Evolutionary conservation across 192 early-diverging fungal species (phyloP).

Genomic region (Haplosporangium gracile): DNA sequence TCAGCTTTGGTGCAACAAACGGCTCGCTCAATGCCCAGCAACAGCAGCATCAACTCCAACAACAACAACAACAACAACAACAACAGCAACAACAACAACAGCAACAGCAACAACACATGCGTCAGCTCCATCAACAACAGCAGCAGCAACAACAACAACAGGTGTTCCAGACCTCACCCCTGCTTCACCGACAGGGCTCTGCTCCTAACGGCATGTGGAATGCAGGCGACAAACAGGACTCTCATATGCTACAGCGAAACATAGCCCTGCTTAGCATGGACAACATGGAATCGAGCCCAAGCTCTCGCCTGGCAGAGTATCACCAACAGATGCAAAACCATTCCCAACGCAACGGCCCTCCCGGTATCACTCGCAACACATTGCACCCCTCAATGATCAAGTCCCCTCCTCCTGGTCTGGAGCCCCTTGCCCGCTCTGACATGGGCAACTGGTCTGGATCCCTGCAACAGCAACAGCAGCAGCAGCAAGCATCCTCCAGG

Average conservation of each 20-base stretch:
- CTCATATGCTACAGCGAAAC: constrained; percentile 16
- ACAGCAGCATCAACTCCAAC: constrained; percentile 38
- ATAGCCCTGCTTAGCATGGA: constrained; percentile 49
- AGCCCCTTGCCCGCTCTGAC: constrained; percentile 24
- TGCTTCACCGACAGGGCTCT: constrained; percentile 29
- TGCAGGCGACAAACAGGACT: constrained; percentile 25
- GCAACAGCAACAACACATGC: constrained; percentile 24
- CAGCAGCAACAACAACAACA: constrained; percentile 27
- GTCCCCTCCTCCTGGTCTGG: constrained; percentile 50
- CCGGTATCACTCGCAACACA: constrained; percentile 39
- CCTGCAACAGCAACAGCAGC: constrained; percentile 40
- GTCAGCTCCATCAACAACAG: constrained; percentile 32
- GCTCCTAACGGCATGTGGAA: constrained; percentile 28
- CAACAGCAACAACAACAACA: constrained; percentile 30
- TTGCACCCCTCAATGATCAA: constrained; percentile 32
- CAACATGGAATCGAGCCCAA: constrained; percentile 34
- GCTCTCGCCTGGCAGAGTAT: constrained; percentile 49
- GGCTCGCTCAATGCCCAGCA: constrained; percentile 30
- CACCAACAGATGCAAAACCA: constrained; percentile 46
- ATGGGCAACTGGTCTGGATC: constrained; percentile 26
- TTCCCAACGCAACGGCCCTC: constrained; percentile 32
- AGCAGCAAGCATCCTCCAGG: constrained; percentile 33
- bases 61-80: constrained; percentile 30
- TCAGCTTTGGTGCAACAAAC: constrained; percentile 60
- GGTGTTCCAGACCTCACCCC: constrained; percentile 15